Evolutionary conservation across 768 basidiomycete species (phyloP).

Genomic region (Brasilioporus rufonigricans): DNA sequence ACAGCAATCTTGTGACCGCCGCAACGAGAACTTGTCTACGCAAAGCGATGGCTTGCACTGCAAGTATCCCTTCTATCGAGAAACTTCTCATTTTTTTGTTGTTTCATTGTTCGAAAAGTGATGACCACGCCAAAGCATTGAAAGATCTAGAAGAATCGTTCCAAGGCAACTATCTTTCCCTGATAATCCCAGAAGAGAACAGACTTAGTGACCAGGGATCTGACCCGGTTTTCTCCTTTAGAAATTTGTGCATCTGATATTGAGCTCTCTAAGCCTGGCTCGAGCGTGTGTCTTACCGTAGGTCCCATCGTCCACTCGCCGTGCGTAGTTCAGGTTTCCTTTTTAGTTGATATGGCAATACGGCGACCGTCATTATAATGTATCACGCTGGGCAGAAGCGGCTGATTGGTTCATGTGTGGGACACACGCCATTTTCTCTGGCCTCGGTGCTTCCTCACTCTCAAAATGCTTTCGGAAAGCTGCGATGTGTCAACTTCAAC

Average conservation of each 20-base stretch:
- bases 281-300: constrained; percentile 74
- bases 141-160: constrained; percentile 57
- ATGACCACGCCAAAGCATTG: constrained; percentile 64
- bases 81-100: constrained; percentile 72
- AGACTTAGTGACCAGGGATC: constrained; percentile 20
- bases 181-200: constrained; percentile 10
- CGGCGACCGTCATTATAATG: constrained; percentile 74
- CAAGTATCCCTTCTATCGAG: constrained; percentile 51
- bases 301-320: constrained; percentile 21
- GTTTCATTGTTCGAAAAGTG: constrained; percentile 76
- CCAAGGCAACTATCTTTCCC: constrained; percentile 49
- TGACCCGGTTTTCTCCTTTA: constrained; percentile 29
- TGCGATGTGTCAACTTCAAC: constrained; percentile 79
- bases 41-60: constrained; percentile 44
- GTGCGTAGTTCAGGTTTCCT: constrained; percentile 20
- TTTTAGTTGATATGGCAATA: constrained; percentile 80
- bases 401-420: constrained; percentile 82
- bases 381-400: constrained; percentile 70
- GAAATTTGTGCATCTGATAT: constrained; percentile 57
- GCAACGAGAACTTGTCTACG: constrained; percentile 64
- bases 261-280: constrained; percentile 59
- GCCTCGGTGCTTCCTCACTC: constrained; percentile 47
- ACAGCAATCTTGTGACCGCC: constrained; percentile 61
- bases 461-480: constrained; percentile 83
- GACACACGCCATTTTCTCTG: constrained; percentile 62